Evolutionary conservation across 305 asterid species (phyloP), one percentile per base, ranked within the genome.

Genomic region (Fraxinus sp.): DNA sequence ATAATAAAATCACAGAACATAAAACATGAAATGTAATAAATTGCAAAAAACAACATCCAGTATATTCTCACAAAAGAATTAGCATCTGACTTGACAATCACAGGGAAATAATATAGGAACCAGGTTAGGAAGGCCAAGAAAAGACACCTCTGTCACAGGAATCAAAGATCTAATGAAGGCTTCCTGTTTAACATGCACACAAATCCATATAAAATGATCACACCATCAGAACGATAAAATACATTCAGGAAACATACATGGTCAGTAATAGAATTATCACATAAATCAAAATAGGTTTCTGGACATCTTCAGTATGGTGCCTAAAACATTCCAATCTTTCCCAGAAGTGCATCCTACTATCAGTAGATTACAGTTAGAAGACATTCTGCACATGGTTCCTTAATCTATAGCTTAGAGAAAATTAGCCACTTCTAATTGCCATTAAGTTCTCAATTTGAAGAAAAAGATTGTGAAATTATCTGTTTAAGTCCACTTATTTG

Each of bases 381-480:
- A 52, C 64, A 16, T 52, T 52, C 22, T 52, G 22, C 8, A 1
- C 64, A 52, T 52, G 64, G 64, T 52, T 52, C 64, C 64, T 52
- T 16, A 82, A 41, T 55, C 20, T 49, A 49, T 49, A 49, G 59
- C 59, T 49, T 49, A 49, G 59, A 55, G 64, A 55, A 55, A 22
- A 24, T 64, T 64, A 41, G 68, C 82, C 44, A 68, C 73, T 66
- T 70, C n/a, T 16, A 66, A 70, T 66, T 35, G 82, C 70, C 55
- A 26, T 70, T 16, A 26, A 68, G 75, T 30, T 70, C 39, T 70
- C 75, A 70, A 70, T 70, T 70, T 70, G 75, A 70, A 70, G 37
- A 70, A 62, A 62, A 62, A 70, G 39, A 30, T 70, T 30, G 39
- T 3, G 33, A 64, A 8, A 24, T 64, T 64, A 64, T 64, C n/a